Base-by-base conservation (phyloP, 148 eudicot species). In the Chenopodium berlandieri region DNA sequence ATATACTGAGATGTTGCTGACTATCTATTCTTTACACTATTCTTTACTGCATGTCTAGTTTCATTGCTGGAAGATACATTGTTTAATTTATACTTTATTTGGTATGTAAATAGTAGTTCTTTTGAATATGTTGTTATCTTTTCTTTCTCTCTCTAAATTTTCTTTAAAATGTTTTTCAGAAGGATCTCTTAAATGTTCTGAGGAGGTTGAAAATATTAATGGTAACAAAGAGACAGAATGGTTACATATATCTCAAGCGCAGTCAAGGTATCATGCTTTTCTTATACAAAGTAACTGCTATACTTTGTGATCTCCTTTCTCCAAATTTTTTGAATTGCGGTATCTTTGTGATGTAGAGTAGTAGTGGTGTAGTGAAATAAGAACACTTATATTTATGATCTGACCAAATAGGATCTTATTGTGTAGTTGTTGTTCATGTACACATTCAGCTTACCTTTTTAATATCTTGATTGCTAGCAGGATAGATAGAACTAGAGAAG, bases 161-260 rank as follows among this genome's bases (percentile, higher is more conserved):
- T 56, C 1, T 44, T 31, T 54, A 27, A 27, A 27, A 27, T 27
- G 30, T 27, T 27, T 27, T 22, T 56, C 40, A 90, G 92, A 85
- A 78, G 84, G 78, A 73, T 81, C 88, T 75, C 86, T 75, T 67
- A 87, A 83, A 75, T 84, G 78, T 66, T 78, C 74, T 67, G 90
- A 81, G 64, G 75, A 27, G 30, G 30, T 81, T 80, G 85, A 79
- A 52, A 70, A 81, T 81, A 75, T 69, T 63, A 87, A 85, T 66
- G 85, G 34, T 72, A 90, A 88, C 65, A 82, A 77, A 83, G 93
- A 93, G 85, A 87, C 91, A 78, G 94, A 92, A 75, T 95, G 99
- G 99, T 67, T 67, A 60, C 85, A 76, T 74, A 91, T 93, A 60
- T 89, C 90, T 83, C 82, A 90, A 84, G 91, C 90, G 85, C 97